Evolutionary conservation across 495 filamentous ascomycete species (phyloP).

Genomic region (Aspergillus cavernicola): DNA sequence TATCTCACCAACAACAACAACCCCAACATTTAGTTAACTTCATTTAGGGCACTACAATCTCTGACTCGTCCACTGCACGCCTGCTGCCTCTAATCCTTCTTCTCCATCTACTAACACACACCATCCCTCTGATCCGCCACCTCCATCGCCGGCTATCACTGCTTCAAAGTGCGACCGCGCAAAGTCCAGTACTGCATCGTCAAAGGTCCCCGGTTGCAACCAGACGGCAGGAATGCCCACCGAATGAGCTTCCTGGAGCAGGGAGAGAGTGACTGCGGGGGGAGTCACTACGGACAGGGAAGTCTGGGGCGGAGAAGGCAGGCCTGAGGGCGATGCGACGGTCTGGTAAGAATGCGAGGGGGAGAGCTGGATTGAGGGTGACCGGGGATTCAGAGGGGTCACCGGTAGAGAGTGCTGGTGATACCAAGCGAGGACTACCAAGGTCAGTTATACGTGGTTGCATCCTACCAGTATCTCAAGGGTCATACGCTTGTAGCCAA

Average conservation of each 20-base stretch:
- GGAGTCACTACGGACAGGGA: slow-evolving; percentile 85
- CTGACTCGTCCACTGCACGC: slow-evolving; percentile 45
- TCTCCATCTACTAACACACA: slow-evolving; percentile 92
- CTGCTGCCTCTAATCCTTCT: slow-evolving; percentile 58
- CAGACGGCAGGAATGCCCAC: slow-evolving; percentile 79
- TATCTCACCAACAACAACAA: not conserved
- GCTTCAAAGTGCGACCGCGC: slow-evolving; percentile 63
- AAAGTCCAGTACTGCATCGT: slow-evolving; percentile 66
- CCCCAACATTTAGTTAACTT: not conserved
- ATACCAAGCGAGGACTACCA: slow-evolving; percentile 87
- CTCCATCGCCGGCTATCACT: slow-evolving; percentile 67
- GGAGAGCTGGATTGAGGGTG: slow-evolving; percentile 54
- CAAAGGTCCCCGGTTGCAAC: slow-evolving; percentile 87
- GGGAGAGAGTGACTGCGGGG: slow-evolving; percentile 60
- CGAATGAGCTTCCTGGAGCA: slow-evolving; percentile 75
- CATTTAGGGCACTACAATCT: slow-evolving; percentile 27
- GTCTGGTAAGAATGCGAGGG: slow-evolving; percentile 54
- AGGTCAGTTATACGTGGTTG: slow-evolving; percentile 5
- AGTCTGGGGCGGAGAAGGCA: slow-evolving; percentile 64
- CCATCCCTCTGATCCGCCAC: slow-evolving; percentile 71
- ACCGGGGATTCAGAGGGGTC: slow-evolving; percentile 76
- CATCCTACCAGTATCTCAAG: not conserved
- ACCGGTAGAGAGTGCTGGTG: slow-evolving; percentile 68
- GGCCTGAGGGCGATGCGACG: slow-evolving; percentile 57
- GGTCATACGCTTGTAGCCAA: slow-evolving; percentile 77